These are phyloP conservation scores for Talaromyces borbonicus DNA, from an alignment of 495 filamentous ascomycete species.

Conservation along the genomic window DNA sequence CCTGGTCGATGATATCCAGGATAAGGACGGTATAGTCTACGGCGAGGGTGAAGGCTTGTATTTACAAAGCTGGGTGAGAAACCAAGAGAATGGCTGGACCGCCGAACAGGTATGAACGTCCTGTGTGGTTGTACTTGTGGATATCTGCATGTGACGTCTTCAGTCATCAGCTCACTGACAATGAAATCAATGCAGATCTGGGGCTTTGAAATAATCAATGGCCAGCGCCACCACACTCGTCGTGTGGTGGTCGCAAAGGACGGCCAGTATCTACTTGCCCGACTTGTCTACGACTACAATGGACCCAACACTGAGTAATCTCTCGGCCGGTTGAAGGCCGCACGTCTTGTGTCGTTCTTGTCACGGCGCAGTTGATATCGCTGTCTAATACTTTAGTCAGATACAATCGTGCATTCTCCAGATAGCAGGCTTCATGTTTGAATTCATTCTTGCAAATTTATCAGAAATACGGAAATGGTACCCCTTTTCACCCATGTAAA, in stretches of 20 bases:
- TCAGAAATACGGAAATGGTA: no score
- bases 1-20: slow-evolving; percentile 19
- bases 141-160: no score
- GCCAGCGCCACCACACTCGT: slow-evolving; percentile 56
- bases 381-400: no score
- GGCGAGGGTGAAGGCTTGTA: slow-evolving; percentile 31
- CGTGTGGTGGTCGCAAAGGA: slow-evolving; percentile 54
- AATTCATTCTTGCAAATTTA: no score
- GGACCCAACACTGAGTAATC: neutral
- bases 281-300: slow-evolving; percentile 64
- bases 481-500: no score
- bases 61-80: slow-evolving; percentile 39
- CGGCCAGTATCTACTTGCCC: slow-evolving; percentile 46
- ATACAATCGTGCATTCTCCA: no score
- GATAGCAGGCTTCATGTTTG: no score
- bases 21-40: slow-evolving; percentile 20
- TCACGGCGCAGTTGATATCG: no score
- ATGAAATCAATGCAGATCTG: slow-evolving; percentile 38
- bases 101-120: slow-evolving; percentile 35
- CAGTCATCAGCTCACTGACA: neutral
- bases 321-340: no score
- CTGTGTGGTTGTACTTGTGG: no score
- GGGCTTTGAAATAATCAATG: slow-evolving; percentile 51
- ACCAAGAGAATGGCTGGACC: slow-evolving; percentile 33
- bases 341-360: no score